Base-by-base conservation (phyloP, 495 filamentous ascomycete genomes). In the Podospora pseudoanserina region DNA sequence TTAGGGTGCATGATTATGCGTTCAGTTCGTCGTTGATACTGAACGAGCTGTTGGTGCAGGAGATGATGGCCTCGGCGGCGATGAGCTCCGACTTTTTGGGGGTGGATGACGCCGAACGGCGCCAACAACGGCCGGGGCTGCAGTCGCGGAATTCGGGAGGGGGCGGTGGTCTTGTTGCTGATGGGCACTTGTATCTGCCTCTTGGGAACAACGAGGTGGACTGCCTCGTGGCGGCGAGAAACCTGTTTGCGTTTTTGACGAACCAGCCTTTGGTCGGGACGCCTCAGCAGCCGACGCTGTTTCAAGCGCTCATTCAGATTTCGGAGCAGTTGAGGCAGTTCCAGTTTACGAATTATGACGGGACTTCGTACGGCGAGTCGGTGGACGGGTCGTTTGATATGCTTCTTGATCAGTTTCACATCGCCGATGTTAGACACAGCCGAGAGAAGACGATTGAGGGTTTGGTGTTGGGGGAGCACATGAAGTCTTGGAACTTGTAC, bases 391-490 rank as follows among this genome's bases (percentile, higher is more conserved):
- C 89, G 73, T 95, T 98, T 73, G 82, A 89, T 65, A 84, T 86
- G 70, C 93, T 91, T 72, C 83, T 94, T 26, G 88, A 93, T 54
- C 87, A 94, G 76, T 82, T 93, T 57, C 82, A 81, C 32, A 77
- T 98, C 56, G 91, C 86, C 18, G 94, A 98, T 78, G 89, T 97
- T 34, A 85, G 92, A 56, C 80, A 84, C 64, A 96, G 92, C 76
- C 85, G 91, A 11, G 94, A 97, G 74, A 95, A 96, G 81, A 97
- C 92, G 2, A 85, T 97, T 56, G 93, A 99, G 77, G 92, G 89
- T 1, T 85, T 99, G 56, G 84, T 98, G 26, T 79, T 99, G 55
- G 93, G 91, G 39, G 95, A 99, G 79, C 83, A 86, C 15, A 91
- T 98, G 86, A 87, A 88, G 49, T 96, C 87, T 61, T 89, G 87